Percentiles rank a stretch among this genome's conserved stretches.
phyloP scores from a whole-genome alignment of 495 filamentous ascomycete genomes.

The Xylaria acuta region DNA sequence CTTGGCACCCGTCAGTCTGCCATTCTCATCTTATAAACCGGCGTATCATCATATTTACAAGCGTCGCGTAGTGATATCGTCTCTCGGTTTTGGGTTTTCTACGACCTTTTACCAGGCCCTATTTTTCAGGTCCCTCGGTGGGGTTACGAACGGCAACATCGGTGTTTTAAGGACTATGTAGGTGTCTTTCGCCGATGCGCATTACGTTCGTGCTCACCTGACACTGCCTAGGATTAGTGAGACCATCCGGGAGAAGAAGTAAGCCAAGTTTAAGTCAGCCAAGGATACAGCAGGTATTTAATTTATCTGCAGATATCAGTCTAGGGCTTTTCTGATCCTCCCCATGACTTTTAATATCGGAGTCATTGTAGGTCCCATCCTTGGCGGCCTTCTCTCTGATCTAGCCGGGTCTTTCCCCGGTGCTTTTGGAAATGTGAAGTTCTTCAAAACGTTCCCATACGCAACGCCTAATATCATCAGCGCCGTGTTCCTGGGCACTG shows the following conservation, averaged over 20 bases:
- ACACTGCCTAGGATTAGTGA: conserved; percentile 65
- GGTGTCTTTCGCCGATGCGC: conserved; percentile 17
- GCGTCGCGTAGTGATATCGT: conserved; percentile 59
- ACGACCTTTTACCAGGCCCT: conserved; percentile 74
- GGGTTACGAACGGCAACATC: conserved; percentile 81
- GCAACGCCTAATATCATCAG: conserved; percentile 78
- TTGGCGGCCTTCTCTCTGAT: conserved; percentile 78
- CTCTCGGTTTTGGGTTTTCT: conserved; percentile 82
- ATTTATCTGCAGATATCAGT: conserved; percentile 55
- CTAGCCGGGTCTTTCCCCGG: conserved; percentile 72
- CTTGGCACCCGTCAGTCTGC: conserved; percentile 62
- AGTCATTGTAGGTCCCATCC: conserved; percentile 74
- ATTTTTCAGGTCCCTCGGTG: conserved; percentile 74
- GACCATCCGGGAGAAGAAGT: conserved; percentile 73
- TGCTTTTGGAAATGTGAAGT: conserved; percentile 70
- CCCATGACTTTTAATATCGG: conserved; percentile 83
- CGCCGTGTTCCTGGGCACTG: conserved; percentile 66
- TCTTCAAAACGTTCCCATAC: conserved; percentile 74
- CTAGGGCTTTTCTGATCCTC: conserved; percentile 69
- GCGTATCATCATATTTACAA: background rate
- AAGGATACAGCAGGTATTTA: conserved; percentile 5
- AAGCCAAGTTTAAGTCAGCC: background rate
- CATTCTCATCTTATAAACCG: background rate
- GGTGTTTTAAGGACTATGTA: conserved; percentile 81
- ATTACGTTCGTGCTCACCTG: conserved; percentile 6